Percentiles rank a stretch among this genome's conserved stretches.
These are phyloP conservation scores for Exophiala mesophila DNA, from an alignment of 2,329 filamentous ascomycete species.

Conservation along the genomic window DNA sequence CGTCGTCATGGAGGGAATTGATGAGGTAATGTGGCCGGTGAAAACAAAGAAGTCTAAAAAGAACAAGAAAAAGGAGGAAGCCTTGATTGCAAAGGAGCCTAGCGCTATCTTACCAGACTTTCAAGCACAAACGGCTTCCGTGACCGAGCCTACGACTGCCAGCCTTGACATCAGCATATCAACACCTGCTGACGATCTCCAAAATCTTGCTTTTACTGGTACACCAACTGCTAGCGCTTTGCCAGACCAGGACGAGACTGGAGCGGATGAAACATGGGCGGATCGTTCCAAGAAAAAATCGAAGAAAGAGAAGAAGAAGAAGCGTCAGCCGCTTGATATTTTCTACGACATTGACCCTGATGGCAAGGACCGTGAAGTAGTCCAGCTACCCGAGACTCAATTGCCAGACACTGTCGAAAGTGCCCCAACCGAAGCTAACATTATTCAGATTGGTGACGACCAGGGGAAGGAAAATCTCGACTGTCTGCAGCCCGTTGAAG, in stretches of 20 bases:
- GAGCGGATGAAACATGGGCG: neutral
- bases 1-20: neutral
- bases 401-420: too few species aligned
- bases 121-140: neutral
- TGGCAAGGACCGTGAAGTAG: neutral
- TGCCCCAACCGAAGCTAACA: too few species aligned
- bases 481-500: too few species aligned
- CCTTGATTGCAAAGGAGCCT: too few species aligned
- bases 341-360: neutral
- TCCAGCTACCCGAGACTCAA: too few species aligned
- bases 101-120: too few species aligned
- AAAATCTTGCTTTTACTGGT: neutral
- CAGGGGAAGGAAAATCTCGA: too few species aligned
- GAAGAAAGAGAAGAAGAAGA: constrained; percentile 36
- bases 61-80: constrained; percentile 18
- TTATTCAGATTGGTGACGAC: too few species aligned
- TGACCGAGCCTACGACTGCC: neutral
- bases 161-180: neutral
- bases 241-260: neutral
- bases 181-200: neutral
- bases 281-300: constrained; percentile 6
- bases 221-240: neutral
- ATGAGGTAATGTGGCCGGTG: constrained; percentile 16
- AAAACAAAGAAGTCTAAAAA: constrained; percentile 33
- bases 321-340: constrained; percentile 24